A percentile compares a stretch with the other conserved stretches of the same genome.
These are phyloP conservation scores for Amniculicola lignicola DNA, from an alignment of 495 filamentous ascomycete species.

Conservation along the genomic window DNA sequence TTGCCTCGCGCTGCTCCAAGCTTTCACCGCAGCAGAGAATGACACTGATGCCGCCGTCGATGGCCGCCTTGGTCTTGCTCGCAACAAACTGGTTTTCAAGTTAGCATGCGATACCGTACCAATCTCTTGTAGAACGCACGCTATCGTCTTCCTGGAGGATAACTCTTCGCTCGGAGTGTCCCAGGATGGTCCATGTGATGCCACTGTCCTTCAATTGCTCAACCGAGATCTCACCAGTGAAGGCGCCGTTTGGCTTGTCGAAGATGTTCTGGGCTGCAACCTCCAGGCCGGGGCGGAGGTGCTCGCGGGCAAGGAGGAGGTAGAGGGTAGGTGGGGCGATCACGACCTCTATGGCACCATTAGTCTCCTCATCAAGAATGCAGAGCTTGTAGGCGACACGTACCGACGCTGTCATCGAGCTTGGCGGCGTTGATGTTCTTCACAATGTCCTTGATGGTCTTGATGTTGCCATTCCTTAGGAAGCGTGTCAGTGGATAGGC, in stretches of 20 bases:
- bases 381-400: slow-evolving; percentile 25
- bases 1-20: slow-evolving; percentile 83
- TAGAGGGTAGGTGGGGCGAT: slow-evolving; percentile 88
- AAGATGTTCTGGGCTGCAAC: slow-evolving; percentile 94
- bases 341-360: slow-evolving; percentile 68
- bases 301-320: slow-evolving; percentile 77
- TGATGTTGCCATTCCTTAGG: slow-evolving; percentile 82
- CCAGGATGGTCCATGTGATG: slow-evolving; percentile 85
- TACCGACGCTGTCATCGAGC: slow-evolving; percentile 65
- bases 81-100: slow-evolving; percentile 67
- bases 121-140: slow-evolving; percentile 6
- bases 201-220: slow-evolving; percentile 82
- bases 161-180: slow-evolving; percentile 88
- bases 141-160: slow-evolving; percentile 77
- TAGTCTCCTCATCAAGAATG: neutral
- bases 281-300: slow-evolving; percentile 64
- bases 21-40: slow-evolving; percentile 97
- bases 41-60: slow-evolving; percentile 81
- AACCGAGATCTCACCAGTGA: slow-evolving; percentile 93
- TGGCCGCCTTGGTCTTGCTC: slow-evolving; percentile 84
- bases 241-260: slow-evolving; percentile 94
- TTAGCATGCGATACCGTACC: neutral
- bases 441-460: slow-evolving; percentile 83
- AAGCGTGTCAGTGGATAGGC: slow-evolving; percentile 6
- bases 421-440: slow-evolving; percentile 78